Evolutionary conservation across 2,329 filamentous ascomycete species (phyloP).

Genomic region (Elsinoe batatas): DNA sequence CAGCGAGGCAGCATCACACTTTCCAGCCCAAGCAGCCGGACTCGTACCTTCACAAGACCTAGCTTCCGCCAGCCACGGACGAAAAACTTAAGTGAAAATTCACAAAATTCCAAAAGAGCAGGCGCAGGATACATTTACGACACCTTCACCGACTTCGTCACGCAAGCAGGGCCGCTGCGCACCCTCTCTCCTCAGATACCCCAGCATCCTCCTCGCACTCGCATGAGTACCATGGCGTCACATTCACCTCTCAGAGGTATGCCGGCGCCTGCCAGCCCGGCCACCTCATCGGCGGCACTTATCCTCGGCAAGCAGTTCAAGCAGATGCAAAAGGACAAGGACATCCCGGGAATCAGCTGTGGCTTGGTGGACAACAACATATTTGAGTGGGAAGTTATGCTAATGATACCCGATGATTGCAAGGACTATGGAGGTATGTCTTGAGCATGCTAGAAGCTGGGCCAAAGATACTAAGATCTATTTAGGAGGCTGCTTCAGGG

Average conservation of each 20-base stretch:
- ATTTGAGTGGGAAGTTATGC: constrained; percentile 97
- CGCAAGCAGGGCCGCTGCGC: no score
- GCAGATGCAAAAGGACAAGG: constrained; percentile 84
- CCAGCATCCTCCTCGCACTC: neutral
- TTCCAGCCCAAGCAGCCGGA: no score
- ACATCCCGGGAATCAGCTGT: constrained; percentile 89
- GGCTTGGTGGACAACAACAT: constrained; percentile 79
- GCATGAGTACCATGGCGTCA: neutral
- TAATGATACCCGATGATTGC: constrained; percentile 94
- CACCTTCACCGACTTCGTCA: no score
- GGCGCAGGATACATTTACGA: no score
- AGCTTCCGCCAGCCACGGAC: no score
- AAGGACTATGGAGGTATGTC: constrained; percentile 61
- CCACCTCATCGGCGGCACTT: constrained; percentile 50
- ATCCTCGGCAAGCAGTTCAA: constrained; percentile 81
- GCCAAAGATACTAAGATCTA: neutral
- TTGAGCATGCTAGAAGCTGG: neutral
- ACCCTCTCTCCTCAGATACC: neutral
- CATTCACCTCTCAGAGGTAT: neutral
- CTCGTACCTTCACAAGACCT: no score
- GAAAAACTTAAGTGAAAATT: no score
- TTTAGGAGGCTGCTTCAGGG: constrained; percentile 83
- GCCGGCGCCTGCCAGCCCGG: neutral
- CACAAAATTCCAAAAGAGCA: no score
- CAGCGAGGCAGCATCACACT: no score